Conservation (phyloP, 345 rosid genomes). For the Theobroma cacao region DNA sequence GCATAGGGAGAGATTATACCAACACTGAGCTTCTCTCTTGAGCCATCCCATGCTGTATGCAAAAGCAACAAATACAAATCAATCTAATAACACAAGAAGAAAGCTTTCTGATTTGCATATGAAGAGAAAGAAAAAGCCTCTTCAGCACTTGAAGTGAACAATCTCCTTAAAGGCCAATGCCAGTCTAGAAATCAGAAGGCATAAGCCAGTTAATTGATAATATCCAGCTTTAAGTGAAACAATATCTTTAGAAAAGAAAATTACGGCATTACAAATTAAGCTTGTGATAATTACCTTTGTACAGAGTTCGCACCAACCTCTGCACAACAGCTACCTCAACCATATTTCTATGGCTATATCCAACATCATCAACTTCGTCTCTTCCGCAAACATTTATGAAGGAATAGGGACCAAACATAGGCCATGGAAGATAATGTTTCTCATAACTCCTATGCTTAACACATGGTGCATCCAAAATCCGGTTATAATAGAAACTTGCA, state of each 20-base stretch:
- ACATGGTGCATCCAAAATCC: constrained; percentile 43
- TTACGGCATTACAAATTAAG: constrained; percentile 18
- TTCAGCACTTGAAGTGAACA: not conserved
- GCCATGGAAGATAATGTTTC: constrained; percentile 30
- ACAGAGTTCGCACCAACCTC: constrained; percentile 29
- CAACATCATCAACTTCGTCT: constrained; percentile 29
- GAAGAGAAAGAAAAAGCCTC: not conserved
- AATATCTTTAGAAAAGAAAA: not conserved
- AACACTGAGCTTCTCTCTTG: constrained; percentile 27
- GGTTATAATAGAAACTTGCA: constrained; percentile 38
- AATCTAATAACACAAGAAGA: not conserved
- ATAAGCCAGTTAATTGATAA: not conserved
- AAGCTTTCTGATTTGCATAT: not conserved
- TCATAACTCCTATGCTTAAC: constrained; percentile 32
- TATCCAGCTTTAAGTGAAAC: not conserved
- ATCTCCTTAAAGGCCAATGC: not conserved
- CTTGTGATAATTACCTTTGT: constrained; percentile 30
- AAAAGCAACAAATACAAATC: not conserved
- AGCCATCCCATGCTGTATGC: constrained; percentile 28
- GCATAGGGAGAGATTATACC: constrained; percentile 45
- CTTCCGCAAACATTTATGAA: constrained; percentile 47
- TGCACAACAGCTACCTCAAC: constrained; percentile 45
- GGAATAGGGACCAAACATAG: constrained; percentile 49
- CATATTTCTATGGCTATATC: constrained; percentile 35
- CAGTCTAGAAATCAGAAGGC: not conserved